A percentile compares a stretch with the other conserved stretches of the same genome.
These are phyloP conservation scores for Aegilops tauschii DNA, from an alignment of 176 grass and related monocot species.

Conservation along the genomic window DNA sequence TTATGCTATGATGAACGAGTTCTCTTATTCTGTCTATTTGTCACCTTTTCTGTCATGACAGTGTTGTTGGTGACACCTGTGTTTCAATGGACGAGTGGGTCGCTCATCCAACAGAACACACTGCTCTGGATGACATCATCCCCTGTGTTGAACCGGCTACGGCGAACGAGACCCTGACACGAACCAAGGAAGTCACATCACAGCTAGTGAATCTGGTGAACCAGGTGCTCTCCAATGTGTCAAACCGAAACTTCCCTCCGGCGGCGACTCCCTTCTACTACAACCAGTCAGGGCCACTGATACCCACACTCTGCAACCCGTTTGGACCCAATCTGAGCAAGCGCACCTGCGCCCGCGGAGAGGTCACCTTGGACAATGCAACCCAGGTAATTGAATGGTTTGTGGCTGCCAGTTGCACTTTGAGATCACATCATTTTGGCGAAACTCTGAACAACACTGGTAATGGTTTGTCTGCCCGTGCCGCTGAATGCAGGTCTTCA, in stretches of 20 bases:
- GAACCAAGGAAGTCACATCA: slow-evolving; percentile 63
- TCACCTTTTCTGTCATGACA: slow-evolving; percentile 24
- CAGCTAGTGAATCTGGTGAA: slow-evolving; percentile 81
- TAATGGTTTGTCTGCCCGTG: not conserved
- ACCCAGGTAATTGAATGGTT: slow-evolving; percentile 34
- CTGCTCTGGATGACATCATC: slow-evolving; percentile 84
- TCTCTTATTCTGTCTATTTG: not conserved
- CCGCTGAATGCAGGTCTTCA: slow-evolving; percentile 58
- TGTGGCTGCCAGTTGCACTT: not conserved
- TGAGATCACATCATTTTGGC: not conserved
- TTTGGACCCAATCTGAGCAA: slow-evolving; percentile 51
- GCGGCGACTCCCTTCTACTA: slow-evolving; percentile 47
- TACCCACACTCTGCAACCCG: slow-evolving; percentile 81
- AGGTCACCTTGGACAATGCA: slow-evolving; percentile 67
- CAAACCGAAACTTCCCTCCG: slow-evolving; percentile 62
- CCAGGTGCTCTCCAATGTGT: slow-evolving; percentile 61
- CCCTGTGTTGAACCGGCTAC: slow-evolving; percentile 76
- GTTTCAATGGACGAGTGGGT: slow-evolving; percentile 89
- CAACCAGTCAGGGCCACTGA: slow-evolving; percentile 82
- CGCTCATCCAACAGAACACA: slow-evolving; percentile 67
- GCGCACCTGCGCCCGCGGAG: slow-evolving; percentile 52
- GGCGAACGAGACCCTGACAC: slow-evolving; percentile 68
- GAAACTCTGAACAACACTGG: not conserved
- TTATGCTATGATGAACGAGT: not conserved
- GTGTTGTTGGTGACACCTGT: slow-evolving; percentile 72